Percentiles rank a stretch among this genome's conserved stretches.
Conservation (phyloP, 257 asterid genomes). For the Osmanthus fragrans region DNA sequence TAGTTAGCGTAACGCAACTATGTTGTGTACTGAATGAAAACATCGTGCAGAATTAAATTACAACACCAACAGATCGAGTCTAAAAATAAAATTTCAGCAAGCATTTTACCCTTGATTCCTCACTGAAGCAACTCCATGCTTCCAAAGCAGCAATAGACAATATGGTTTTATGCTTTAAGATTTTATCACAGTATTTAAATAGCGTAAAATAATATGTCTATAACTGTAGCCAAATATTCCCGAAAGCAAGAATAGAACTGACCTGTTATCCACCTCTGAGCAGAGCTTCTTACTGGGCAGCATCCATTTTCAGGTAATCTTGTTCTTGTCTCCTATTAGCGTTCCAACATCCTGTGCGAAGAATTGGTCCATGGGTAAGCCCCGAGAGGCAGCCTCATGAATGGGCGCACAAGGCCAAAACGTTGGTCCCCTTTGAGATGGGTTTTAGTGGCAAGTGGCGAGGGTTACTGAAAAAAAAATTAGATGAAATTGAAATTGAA, state of each 20-base stretch:
- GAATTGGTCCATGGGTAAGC: constrained; percentile 36
- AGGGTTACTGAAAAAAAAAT: background rate
- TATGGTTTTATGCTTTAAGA: background rate
- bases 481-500: constrained; percentile 22
- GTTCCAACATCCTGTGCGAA: constrained; percentile 26
- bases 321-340: constrained; percentile 9
- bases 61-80: background rate
- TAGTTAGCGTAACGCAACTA: background rate
- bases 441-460: constrained; percentile 27
- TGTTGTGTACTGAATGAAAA: background rate
- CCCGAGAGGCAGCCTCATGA: constrained; percentile 45
- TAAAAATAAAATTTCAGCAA: background rate
- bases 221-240: no score
- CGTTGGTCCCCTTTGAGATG: constrained; percentile 20
- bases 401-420: constrained; percentile 28
- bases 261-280: constrained; percentile 91
- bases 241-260: constrained; percentile 53
- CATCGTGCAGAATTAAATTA: background rate
- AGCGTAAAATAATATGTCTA: no score
- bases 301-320: constrained; percentile 37
- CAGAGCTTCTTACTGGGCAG: constrained; percentile 65
- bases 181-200: no score
- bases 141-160: background rate
- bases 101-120: background rate
- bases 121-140: background rate